phyloP scores from a whole-genome alignment of 331 rosid genomes.

The Acacia concinna region DNA sequence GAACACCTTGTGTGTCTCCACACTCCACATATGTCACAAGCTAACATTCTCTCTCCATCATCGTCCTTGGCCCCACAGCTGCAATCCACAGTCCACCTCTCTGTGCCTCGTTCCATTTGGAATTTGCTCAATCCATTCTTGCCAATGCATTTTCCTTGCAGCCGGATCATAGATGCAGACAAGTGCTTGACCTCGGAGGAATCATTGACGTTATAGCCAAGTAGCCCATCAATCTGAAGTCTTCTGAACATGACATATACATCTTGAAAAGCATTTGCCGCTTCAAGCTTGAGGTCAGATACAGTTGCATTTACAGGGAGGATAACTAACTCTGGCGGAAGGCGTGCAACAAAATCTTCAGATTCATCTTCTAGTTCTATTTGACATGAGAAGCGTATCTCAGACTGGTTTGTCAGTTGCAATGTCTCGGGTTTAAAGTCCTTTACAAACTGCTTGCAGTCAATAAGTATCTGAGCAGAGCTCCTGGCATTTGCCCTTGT shows the following conservation, averaged over 20 bases:
- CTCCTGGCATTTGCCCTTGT: slow-evolving; percentile 56
- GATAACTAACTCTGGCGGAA: slow-evolving; percentile 67
- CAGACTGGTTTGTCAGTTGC: slow-evolving; percentile 31
- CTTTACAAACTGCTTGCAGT: slow-evolving; percentile 96
- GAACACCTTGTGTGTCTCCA: slow-evolving; percentile 94
- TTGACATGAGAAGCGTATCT: slow-evolving; percentile 55
- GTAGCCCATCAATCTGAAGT: slow-evolving; percentile 71
- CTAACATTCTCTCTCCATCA: slow-evolving; percentile 97
- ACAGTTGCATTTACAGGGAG: slow-evolving; percentile 63
- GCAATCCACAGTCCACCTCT: slow-evolving; percentile 97
- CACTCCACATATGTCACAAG: slow-evolving; percentile 85
- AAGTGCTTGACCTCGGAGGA: slow-evolving; percentile 67
- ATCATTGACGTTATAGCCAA: slow-evolving; percentile 70
- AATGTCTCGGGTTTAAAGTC: slow-evolving; percentile 54
- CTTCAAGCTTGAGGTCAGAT: slow-evolving; percentile 70
- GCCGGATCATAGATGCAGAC: slow-evolving; percentile 56
- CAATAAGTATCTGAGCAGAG: slow-evolving; percentile 79
- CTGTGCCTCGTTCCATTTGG: slow-evolving; percentile 89
- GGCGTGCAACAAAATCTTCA: slow-evolving; percentile 46
- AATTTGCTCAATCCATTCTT: slow-evolving; percentile 68
- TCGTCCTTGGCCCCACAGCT: slow-evolving; percentile 90
- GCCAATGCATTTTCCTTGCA: slow-evolving; percentile 68
- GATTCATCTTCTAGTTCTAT: slow-evolving; percentile 67
- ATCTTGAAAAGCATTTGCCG: slow-evolving; percentile 80
- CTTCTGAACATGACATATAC: slow-evolving; percentile 70